Base-by-base conservation (phyloP, 2,329 filamentous ascomycete genomes). In the Claviceps sp. region DNA sequence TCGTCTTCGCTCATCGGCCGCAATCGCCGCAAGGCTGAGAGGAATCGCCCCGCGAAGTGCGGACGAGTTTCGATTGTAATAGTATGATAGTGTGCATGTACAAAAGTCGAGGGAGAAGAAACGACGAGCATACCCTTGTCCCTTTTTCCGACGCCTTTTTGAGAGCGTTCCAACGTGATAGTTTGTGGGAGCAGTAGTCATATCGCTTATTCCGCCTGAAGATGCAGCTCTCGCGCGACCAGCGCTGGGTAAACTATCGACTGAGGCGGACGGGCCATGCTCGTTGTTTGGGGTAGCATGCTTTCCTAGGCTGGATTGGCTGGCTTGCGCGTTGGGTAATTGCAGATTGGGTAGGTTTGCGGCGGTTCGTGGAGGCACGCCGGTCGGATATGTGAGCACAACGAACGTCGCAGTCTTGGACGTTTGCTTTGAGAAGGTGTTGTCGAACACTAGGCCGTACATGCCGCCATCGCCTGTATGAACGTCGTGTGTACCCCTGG, bases 31-130 rank as follows among this genome's bases (percentile, higher is more conserved):
- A 49, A 98, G 72, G 26, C 89, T 93, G 8, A 98, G 75, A 0
- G 93, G 93, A 49, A 98, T 93, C 7, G 93, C 89, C 18, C 93
- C 93, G 54, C 93, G 82, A 44, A 98, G 74, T 1, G 91, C 89
- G 5, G 91, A 94, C 5, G 91, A 95, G 63, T 94, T 91, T 46
- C 89, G 85, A 65, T 91, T 93, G 64, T 94, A 87, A 65, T 96
- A 98, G 71, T 98, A 98, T 0, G 93, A 97, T 36, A 98, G 73
- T 0, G 93, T 97, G 55, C 87, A 95, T 0, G 91, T 90, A 4
- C 86, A 89, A 64, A 90, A 97, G 66, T 98, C 93, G 51, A 98
- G 75, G 0, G 91, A 96, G 70, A 98, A 98, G 74, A 93, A 98
- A 40, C 93, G 81, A 52, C 88, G 81, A 5, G 93, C 93, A 67